A percentile compares a stretch with the other conserved stretches of the same genome.
These are phyloP conservation scores for Helicostylum pulchrum DNA, from an alignment of 192 early-diverging fungal genomes.

Conservation along the genomic window DNA sequence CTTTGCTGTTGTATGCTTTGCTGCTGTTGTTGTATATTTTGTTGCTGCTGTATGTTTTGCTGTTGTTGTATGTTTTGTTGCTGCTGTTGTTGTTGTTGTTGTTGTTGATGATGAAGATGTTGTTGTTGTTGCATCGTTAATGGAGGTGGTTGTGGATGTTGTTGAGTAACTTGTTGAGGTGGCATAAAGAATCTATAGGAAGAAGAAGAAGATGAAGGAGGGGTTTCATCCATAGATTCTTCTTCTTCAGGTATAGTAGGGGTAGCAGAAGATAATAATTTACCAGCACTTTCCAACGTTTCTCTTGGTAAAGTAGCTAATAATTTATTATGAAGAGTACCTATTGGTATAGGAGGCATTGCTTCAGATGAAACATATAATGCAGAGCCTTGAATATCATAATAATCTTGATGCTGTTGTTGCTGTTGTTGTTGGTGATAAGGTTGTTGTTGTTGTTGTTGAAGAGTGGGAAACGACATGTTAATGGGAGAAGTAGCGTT, in stretches of 20 bases:
- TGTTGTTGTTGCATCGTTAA: not conserved
- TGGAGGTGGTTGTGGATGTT: not conserved
- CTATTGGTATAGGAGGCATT: conserved; percentile 25
- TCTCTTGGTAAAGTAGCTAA: conserved; percentile 18
- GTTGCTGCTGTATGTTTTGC: no score
- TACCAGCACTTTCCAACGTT: conserved; percentile 19
- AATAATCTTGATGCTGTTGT: conserved; percentile 7
- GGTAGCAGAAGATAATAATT: not conserved
- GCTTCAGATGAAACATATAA: conserved; percentile 18
- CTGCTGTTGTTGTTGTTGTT: not conserved
- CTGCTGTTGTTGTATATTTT: conserved; percentile 2
- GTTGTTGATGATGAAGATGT: not conserved
- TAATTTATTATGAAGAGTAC: conserved; percentile 21
- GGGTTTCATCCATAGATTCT: no score
- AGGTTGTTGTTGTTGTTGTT: not conserved
- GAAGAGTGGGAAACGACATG: not conserved
- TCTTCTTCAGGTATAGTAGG: no score
- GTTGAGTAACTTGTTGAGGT: not conserved
- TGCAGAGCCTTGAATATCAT: not conserved
- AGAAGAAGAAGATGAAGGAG: no score
- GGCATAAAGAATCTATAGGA: no score
- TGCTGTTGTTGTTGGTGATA: conserved; percentile 4
- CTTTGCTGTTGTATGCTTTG: not conserved
- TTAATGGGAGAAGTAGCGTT: not conserved
- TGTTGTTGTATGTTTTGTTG: conserved; percentile 3